phyloP scores from a whole-genome alignment of 2,329 filamentous ascomycete species.

The Tolypocladium ovalisporum region DNA sequence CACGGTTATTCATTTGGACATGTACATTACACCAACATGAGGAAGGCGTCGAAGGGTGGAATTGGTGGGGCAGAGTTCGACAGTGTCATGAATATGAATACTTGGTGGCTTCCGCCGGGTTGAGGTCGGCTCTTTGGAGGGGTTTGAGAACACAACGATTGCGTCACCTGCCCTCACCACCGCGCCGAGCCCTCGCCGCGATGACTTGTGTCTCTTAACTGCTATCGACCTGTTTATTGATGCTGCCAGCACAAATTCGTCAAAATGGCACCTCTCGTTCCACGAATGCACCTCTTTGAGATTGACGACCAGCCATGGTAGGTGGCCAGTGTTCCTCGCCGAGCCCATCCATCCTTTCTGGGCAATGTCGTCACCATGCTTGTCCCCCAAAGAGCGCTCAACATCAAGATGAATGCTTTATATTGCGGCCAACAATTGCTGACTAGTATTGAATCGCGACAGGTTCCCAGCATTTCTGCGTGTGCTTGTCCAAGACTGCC shows the following conservation, averaged over 20 bases:
- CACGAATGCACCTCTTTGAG: constrained; percentile 54
- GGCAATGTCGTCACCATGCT: not conserved
- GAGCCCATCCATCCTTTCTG: not conserved
- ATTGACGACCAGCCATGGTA: constrained; percentile 58
- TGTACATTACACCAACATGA: not conserved
- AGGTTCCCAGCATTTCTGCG: not conserved
- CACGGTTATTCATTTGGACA: not conserved
- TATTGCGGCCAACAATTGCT: not conserved
- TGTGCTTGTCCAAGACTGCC: not conserved
- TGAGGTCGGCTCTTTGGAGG: not conserved
- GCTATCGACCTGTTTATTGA: not conserved
- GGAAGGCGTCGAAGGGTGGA: too few relatives aligned
- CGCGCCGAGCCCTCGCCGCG: not conserved
- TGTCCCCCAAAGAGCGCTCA: not conserved
- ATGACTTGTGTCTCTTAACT: too few relatives aligned
- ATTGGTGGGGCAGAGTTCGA: not conserved
- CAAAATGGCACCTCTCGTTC: constrained; percentile 35
- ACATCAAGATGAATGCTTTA: not conserved
- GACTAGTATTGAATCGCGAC: not conserved
- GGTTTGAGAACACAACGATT: not conserved
- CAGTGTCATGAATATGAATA: not conserved
- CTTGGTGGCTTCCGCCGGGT: not conserved
- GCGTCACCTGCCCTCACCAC: not conserved
- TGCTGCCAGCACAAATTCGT: not conserved
- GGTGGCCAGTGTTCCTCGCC: constrained; percentile 3